Conservation (phyloP, 495 filamentous ascomycete species). For the Penicillium odoratum region DNA sequence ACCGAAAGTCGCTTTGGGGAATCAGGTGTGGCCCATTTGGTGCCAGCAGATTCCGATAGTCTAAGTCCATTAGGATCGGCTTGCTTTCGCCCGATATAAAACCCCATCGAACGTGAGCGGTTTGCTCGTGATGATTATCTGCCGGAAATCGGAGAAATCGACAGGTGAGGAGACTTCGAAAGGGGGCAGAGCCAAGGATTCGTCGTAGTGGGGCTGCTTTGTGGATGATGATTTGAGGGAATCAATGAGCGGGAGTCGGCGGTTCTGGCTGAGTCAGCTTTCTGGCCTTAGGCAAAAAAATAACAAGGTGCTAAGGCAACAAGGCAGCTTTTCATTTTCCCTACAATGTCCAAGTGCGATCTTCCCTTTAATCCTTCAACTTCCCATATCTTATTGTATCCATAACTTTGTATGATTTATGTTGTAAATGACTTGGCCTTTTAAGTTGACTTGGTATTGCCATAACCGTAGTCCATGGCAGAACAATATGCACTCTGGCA, state of each 20-base stretch:
- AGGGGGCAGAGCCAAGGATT: conserved; percentile 5
- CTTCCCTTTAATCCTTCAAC: background rate
- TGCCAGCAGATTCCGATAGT: conserved; percentile 42
- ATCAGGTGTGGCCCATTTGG: conserved; percentile 40
- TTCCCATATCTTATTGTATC: too few species aligned
- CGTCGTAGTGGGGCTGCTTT: background rate
- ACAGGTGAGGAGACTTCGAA: conserved; percentile 5
- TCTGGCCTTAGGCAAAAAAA: background rate
- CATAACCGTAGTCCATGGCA: too few species aligned
- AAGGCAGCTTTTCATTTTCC: too few species aligned
- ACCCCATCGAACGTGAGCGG: conserved; percentile 29
- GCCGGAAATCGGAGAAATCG: conserved; percentile 52
- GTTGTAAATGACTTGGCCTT: too few species aligned
- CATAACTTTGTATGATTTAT: too few species aligned
- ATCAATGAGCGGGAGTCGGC: conserved; percentile 5
- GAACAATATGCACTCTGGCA: too few species aligned
- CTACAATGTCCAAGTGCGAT: too few species aligned
- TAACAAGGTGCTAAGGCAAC: background rate
- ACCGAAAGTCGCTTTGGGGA: conserved; percentile 45
- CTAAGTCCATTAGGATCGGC: conserved; percentile 44
- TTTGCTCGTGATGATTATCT: conserved; percentile 25
- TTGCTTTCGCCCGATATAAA: conserved; percentile 37
- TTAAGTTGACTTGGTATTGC: too few species aligned
- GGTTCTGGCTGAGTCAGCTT: background rate
- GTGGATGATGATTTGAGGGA: conserved; percentile 3